These are phyloP conservation scores for Asterionellopsis glacialis DNA, from an alignment of 108 stramenopile species.

Conservation along the genomic window DNA sequence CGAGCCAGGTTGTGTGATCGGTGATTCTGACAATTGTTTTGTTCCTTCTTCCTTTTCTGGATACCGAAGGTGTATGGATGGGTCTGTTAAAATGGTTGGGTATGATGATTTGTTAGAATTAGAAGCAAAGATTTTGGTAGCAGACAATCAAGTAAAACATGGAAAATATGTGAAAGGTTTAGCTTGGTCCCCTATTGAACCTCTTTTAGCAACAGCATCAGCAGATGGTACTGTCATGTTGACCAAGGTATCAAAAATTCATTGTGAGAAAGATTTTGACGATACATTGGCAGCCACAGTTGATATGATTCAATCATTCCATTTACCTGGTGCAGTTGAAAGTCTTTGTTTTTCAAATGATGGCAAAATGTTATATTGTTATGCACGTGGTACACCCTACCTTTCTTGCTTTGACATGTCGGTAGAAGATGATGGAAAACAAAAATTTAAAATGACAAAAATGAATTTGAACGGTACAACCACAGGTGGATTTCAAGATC, in stretches of 20 bases:
- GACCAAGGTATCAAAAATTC: slow-evolving; percentile 31
- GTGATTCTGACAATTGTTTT: too few species aligned
- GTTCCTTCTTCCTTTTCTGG: too few species aligned
- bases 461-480: slow-evolving; percentile 59
- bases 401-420: slow-evolving; percentile 60
- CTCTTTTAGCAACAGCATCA: slow-evolving; percentile 65
- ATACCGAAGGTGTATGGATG: slow-evolving; percentile 48
- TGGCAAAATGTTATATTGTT: slow-evolving; percentile 53
- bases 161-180: slow-evolving; percentile 64
- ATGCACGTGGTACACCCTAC: slow-evolving; percentile 64
- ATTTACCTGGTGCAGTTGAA: slow-evolving; percentile 63
- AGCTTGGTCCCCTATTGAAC: slow-evolving; percentile 57
- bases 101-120: slow-evolving; percentile 19
- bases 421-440: background rate
- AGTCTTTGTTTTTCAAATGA: slow-evolving; percentile 64
- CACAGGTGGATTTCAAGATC: slow-evolving; percentile 66
- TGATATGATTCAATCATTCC: slow-evolving; percentile 48
- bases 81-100: slow-evolving; percentile 46
- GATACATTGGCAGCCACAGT: slow-evolving; percentile 14
- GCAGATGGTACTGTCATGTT: slow-evolving; percentile 71
- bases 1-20: too few species aligned
- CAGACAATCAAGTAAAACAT: slow-evolving; percentile 42
- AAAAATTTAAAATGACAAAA: slow-evolving; percentile 44
- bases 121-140: slow-evolving; percentile 15
- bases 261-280: slow-evolving; percentile 23